Base-by-base conservation (phyloP, 202 grass and related monocot genomes). In the Dendrocalamus latiflorus region DNA sequence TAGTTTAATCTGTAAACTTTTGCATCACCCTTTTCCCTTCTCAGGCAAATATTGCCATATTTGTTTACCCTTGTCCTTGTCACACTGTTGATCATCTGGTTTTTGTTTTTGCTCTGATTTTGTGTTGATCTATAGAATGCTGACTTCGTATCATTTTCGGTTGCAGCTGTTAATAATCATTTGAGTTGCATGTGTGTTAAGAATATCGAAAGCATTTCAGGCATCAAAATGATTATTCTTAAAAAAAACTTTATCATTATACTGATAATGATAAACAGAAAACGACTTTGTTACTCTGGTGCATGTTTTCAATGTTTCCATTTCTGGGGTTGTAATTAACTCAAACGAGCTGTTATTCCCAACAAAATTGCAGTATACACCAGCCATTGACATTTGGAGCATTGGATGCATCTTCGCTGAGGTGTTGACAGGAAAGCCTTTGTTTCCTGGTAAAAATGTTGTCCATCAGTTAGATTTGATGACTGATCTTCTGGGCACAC, bases 361-460 rank as follows among this genome's bases (percentile, higher is more conserved):
- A 83, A 76, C 22, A 77, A 86, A 87, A 67, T 94, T 93, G 87
- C 91, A 99, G 96, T 99, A 99, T 84, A 99, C 96, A 48, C 89
- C 96, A 66, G 96, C 96, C 68, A 99, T 99, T 81, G 96, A 99
- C 75, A 93, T 95, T 78, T 99, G 96, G 93, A 99, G 96, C 84
- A 95, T 99, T 22, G 96, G 96, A 71, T 99, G 96, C 89, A 99
- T 99, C 67, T 99, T 99, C 72, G 93, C 96, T 63, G 96, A 99
- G 89, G 93, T 99, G 44, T 34, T 99, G 54, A 95, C 93, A 65
- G 96, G 96, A 54, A 99, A 95, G 73, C 96, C 96, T 64, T 88
- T 99, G 76, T 99, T 99, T 82, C 93, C 96, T 81, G 96, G 96
- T 90, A 99, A 95, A 91, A 98, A 98, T 92, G 95, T 98, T 85